These are phyloP conservation scores for Colletotrichum paranaense DNA, from an alignment of 2,329 filamentous ascomycete genomes.

Conservation along the genomic window DNA sequence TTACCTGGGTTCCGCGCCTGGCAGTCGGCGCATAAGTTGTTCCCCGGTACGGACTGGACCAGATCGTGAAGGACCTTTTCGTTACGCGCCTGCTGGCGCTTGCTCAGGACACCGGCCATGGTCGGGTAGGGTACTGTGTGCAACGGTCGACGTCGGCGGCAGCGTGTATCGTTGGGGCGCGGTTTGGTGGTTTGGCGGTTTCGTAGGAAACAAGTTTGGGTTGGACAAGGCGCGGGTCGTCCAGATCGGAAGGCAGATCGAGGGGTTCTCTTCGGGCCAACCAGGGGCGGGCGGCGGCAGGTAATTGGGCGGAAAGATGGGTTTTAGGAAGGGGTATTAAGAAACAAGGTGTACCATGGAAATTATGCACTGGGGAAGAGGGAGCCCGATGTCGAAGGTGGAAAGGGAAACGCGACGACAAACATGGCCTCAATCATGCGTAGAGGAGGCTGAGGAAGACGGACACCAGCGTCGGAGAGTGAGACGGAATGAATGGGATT, in stretches of 20 bases:
- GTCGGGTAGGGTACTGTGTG: constrained; percentile 7
- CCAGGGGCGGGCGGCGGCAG: constrained; percentile 12
- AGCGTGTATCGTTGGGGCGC: neutral
- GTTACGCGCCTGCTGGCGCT: constrained; percentile 97
- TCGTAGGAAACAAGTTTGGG: constrained; percentile 15
- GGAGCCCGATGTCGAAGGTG: constrained; percentile 30
- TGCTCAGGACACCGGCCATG: constrained; percentile 85
- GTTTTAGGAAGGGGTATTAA: constrained; percentile 19
- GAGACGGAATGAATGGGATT: neutral
- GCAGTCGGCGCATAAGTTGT: constrained; percentile 95
- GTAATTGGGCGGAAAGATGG: constrained; percentile 19
- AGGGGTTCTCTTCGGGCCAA: constrained; percentile 25
- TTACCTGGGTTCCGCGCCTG: constrained; percentile 89
- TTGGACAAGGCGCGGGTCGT: constrained; percentile 17
- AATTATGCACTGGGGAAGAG: constrained; percentile 29
- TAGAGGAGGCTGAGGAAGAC: constrained; percentile 25
- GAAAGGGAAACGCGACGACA: constrained; percentile 25
- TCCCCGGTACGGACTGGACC: constrained; percentile 84
- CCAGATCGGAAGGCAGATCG: constrained; percentile 20
- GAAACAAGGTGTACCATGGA: constrained; percentile 25
- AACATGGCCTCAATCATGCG: constrained; percentile 33
- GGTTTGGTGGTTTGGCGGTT: constrained; percentile 7
- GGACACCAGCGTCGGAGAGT: constrained; percentile 12
- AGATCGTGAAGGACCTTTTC: constrained; percentile 92
- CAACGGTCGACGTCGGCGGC: constrained; percentile 22